These are phyloP conservation scores for Globisporangium carolinianum DNA, from an alignment of 352 stramenopile genomes.

Conservation along the genomic window DNA sequence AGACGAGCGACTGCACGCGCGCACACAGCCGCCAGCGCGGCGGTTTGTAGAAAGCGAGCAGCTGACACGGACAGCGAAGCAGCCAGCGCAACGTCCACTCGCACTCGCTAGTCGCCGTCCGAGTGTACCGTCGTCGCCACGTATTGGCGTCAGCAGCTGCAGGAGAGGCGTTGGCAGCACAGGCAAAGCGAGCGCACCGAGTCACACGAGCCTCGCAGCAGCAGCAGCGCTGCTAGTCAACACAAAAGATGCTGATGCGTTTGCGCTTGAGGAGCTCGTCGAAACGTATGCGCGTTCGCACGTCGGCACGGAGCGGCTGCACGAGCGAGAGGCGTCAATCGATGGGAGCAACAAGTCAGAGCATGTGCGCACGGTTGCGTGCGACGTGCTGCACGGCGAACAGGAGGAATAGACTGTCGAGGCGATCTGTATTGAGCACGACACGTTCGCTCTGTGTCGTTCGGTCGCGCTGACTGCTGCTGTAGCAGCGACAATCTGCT, in stretches of 20 bases:
- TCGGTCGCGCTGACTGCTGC: too few relatives aligned
- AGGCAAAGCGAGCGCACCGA: background rate
- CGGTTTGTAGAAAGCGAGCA: background rate
- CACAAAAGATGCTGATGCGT: constrained; percentile 3
- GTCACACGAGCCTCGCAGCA: too few relatives aligned
- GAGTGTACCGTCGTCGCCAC: constrained; percentile 8
- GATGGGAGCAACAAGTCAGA: too few relatives aligned
- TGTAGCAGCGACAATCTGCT: too few relatives aligned
- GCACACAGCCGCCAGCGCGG: constrained; percentile 1
- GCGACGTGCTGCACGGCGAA: too few relatives aligned
- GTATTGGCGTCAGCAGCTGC: constrained; percentile 1
- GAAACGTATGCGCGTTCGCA: constrained; percentile 11
- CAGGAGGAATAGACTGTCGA: too few relatives aligned
- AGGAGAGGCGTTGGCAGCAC: background rate
- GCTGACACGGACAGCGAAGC: background rate
- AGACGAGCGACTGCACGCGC: background rate
- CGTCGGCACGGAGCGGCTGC: background rate
- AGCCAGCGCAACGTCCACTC: background rate
- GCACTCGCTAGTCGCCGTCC: constrained; percentile 8
- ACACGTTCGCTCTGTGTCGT: too few relatives aligned
- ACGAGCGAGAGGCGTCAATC: too few relatives aligned
- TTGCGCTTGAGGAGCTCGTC: constrained; percentile 15
- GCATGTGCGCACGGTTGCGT: too few relatives aligned
- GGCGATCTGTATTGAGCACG: too few relatives aligned
- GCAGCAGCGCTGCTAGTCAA: background rate